These are phyloP conservation scores for Pseudozyma thailandica DNA, from an alignment of 1,284 basidiomycete genomes.

Conservation along the genomic window DNA sequence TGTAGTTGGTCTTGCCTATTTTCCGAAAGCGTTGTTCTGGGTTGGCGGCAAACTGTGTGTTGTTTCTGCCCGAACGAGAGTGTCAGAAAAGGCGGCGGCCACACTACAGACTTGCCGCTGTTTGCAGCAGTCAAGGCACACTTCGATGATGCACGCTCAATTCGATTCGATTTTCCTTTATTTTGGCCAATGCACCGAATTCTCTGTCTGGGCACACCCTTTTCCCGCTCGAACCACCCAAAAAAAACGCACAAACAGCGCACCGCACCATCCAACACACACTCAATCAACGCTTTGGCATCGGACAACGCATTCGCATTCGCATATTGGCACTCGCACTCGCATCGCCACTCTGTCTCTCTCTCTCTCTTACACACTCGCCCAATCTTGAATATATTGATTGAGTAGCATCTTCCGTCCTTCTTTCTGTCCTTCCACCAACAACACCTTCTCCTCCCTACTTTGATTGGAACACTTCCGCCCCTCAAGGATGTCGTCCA, in stretches of 20 bases:
- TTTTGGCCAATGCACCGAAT: conserved; percentile 10
- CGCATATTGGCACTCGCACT: too few species aligned
- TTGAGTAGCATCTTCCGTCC: neutral
- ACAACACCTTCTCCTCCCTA: neutral
- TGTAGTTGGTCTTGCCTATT: conserved; percentile 4
- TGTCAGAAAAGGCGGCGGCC: too few species aligned
- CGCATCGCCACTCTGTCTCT: conserved; percentile 9
- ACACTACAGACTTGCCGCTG: neutral
- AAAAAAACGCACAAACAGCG: neutral
- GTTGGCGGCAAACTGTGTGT: neutral
- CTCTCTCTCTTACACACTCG: neutral
- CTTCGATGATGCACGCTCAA: conserved; percentile 3
- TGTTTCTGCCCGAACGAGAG: too few species aligned
- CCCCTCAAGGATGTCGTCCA: conserved; percentile 45
- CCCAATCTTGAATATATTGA: conserved; percentile 10
- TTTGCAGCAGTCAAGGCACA: neutral
- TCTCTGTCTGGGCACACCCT: neutral
- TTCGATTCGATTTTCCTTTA: conserved; percentile 15
- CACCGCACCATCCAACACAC: neutral
- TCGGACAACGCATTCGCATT: too few species aligned
- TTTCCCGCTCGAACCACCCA: conserved; percentile 20
- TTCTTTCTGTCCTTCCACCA: conserved; percentile 3
- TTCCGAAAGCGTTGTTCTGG: conserved; percentile 11
- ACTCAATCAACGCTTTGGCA: neutral
- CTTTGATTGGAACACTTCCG: neutral